Evolutionary conservation across 208 protist genomes (phyloP), one percentile per base, ranked within the genome.

Genomic region (Wallacemonas sp.): DNA sequence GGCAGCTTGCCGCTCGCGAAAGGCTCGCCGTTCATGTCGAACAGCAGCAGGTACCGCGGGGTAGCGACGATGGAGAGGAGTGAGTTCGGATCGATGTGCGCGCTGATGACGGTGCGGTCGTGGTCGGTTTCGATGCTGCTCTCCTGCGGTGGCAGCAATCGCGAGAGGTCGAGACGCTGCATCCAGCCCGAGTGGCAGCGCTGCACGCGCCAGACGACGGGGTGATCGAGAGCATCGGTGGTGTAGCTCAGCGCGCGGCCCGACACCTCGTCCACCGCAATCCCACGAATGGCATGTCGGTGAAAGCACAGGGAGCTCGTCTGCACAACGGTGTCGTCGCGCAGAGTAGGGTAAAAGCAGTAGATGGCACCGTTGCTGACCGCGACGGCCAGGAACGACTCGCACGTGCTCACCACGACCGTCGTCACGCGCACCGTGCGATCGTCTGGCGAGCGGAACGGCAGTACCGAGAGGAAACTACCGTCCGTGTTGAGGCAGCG

Each of bases 191-290:
- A 71, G 11, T 75, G 75, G 23, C 64, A 74, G 20, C 76, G 86
- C 61, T 91, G 85, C 49, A 96, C 72, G 8, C 86, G 82, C 86
- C 91, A 94, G 39, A 96, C 72, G 39, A 87, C 71, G 5, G 91
- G 87, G 18, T 39, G 62, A 45, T 96, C 91, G 20, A 69, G 70
- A 11, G 62, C 63, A 41, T 74, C 76, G 33, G 63, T 67, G 0
- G 87, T 89, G 67, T 86, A 78, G 70, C 76, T 93, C 64, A 95
- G 72, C 38, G 81, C 81, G 28, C 85, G 79, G 42, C 80, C 74
- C 28, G 67, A 66, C 14, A 39, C 2, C 0, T 65, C 42, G 31
- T 89, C 74, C 3, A 87, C 45, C 41, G 66, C 74, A 50, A 95
- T 78, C 48, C 82, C 85, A 26, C 71, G 63, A 38, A 95, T 81